These are phyloP conservation scores for Rhodamnia argentea DNA, from an alignment of 345 rosid genomes.

Conservation along the genomic window DNA sequence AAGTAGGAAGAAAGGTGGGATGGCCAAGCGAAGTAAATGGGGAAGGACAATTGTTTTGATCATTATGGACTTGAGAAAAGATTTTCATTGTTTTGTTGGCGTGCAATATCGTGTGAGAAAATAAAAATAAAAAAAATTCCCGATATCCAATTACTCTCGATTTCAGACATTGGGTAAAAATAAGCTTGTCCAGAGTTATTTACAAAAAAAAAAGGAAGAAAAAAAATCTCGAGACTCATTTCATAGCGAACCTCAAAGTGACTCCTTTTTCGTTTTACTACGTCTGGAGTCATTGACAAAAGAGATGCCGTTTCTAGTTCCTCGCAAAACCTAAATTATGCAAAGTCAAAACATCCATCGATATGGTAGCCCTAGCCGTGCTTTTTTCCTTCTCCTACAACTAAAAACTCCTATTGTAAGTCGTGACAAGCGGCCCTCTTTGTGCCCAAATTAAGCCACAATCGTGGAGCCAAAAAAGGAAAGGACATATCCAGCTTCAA, in stretches of 20 bases:
- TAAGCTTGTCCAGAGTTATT: background rate
- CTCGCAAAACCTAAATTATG: background rate
- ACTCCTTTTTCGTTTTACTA: too few relatives aligned
- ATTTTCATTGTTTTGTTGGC: background rate
- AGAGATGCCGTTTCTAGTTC: background rate
- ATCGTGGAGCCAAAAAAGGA: background rate
- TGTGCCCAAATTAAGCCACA: background rate
- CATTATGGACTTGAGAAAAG: background rate
- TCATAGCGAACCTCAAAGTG: background rate
- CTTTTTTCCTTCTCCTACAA: background rate
- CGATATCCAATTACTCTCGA: background rate
- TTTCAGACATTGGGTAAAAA: background rate
- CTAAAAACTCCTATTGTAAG: background rate
- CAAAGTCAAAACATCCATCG: background rate
- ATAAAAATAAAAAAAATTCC: background rate
- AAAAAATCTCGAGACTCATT: background rate
- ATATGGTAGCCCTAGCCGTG: background rate
- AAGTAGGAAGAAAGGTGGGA: background rate
- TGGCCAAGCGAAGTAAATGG: background rate
- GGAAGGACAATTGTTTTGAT: background rate
- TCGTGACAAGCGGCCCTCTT: background rate
- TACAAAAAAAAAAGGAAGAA: background rate
- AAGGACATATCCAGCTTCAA: background rate
- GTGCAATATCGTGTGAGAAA: background rate
- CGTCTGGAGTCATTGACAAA: background rate